These are phyloP conservation scores for Cucumis variabilis DNA, from an alignment of 331 rosid genomes.

Conservation along the genomic window DNA sequence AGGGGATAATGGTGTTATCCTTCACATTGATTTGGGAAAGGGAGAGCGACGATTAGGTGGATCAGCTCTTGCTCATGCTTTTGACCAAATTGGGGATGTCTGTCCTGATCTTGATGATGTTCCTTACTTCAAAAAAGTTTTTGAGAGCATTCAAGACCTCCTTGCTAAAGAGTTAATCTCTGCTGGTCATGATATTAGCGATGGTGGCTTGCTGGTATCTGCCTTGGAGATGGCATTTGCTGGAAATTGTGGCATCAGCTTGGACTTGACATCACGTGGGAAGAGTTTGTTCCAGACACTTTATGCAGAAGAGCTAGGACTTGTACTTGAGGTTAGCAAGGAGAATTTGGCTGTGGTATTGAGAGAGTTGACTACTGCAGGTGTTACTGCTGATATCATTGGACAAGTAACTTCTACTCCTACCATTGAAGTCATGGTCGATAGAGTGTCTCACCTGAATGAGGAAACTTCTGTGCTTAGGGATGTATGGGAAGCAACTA, in stretches of 20 bases:
- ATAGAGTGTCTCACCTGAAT: constrained; percentile 59
- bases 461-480: constrained; percentile 63
- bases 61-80: constrained; percentile 87
- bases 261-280: constrained; percentile 63
- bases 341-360: constrained; percentile 54
- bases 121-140: constrained; percentile 73
- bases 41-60: constrained; percentile 89
- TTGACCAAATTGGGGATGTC: constrained; percentile 82
- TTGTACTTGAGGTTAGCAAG: constrained; percentile 79
- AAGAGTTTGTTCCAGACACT: constrained; percentile 73
- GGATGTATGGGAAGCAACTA: constrained; percentile 92
- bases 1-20: constrained; percentile 70
- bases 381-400: constrained; percentile 60
- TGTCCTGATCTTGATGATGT: constrained; percentile 87
- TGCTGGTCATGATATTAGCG: constrained; percentile 65
- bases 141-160: constrained; percentile 82
- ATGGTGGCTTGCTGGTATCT: constrained; percentile 81
- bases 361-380: constrained; percentile 51
- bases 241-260: constrained; percentile 69
- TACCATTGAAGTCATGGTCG: constrained; percentile 61
- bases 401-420: constrained; percentile 69
- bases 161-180: constrained; percentile 71
- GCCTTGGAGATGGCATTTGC: constrained; percentile 96
- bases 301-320: constrained; percentile 88
- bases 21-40: constrained; percentile 74